Evolutionary conservation across 305 asterid genomes (phyloP).

Genomic region (Solanum hybrid): DNA sequence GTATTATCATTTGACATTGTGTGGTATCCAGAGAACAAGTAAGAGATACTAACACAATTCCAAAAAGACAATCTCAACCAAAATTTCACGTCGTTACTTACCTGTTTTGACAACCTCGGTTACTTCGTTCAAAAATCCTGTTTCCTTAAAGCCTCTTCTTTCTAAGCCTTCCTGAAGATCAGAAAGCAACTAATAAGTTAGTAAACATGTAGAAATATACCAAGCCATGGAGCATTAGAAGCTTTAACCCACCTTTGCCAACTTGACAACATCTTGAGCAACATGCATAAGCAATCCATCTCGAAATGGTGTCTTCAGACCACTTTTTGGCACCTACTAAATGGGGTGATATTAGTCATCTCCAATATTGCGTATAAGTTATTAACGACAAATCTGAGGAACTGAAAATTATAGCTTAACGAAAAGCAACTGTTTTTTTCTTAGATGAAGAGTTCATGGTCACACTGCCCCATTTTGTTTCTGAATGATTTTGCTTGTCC

Average conservation of each 20-base stretch:
- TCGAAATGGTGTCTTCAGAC: constrained; percentile 89
- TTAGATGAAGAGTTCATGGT: neutral
- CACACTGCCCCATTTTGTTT: neutral
- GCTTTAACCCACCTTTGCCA: constrained; percentile 56
- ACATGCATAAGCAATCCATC: constrained; percentile 94
- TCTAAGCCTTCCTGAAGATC: constrained; percentile 75
- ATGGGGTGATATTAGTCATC: neutral
- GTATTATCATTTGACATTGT: neutral
- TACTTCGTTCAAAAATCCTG: constrained; percentile 71
- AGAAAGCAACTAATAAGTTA: constrained; percentile 5
- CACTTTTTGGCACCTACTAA: constrained; percentile 66
- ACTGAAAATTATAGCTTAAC: neutral
- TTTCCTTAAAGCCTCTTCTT: constrained; percentile 85
- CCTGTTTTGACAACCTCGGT: constrained; percentile 77
- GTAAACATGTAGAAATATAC: neutral
- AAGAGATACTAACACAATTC: neutral
- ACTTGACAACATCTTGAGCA: constrained; percentile 76
- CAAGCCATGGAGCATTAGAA: neutral
- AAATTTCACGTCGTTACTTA: neutral
- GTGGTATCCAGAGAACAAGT: neutral
- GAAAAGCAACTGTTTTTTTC: neutral
- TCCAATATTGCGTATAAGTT: neutral
- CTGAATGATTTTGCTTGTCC: neutral
- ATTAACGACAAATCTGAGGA: neutral
- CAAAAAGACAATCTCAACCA: neutral